These are phyloP conservation scores for Aspergillus persii DNA, from an alignment of 2,329 filamentous ascomycete species.

Conservation along the genomic window DNA sequence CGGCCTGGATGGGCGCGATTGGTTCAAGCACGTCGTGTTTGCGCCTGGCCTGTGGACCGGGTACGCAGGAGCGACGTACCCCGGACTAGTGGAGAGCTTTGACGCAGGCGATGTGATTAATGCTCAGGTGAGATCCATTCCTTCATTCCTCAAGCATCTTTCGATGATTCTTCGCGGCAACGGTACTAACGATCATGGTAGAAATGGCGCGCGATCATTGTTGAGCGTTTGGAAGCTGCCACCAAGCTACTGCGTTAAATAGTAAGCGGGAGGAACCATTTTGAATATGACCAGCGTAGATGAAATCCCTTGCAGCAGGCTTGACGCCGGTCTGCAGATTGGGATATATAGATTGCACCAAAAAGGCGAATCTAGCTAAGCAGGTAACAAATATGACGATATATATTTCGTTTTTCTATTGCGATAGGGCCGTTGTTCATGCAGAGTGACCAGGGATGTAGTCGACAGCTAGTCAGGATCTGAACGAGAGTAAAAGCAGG, in stretches of 20 bases:
- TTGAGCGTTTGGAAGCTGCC: slow-evolving; percentile 35
- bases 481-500: neutral
- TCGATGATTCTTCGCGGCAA: neutral
- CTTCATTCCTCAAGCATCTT: slow-evolving; percentile 10
- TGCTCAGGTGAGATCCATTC: slow-evolving; percentile 49
- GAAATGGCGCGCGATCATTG: slow-evolving; percentile 43
- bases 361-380: neutral
- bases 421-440: neutral
- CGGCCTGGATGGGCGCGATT: slow-evolving; percentile 74
- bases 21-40: slow-evolving; percentile 96
- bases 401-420: neutral
- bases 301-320: neutral
- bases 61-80: slow-evolving; percentile 72
- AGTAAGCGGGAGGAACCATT: neutral
- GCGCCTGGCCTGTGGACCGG: slow-evolving; percentile 90
- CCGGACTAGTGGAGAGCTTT: slow-evolving; percentile 62
- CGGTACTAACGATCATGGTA: slow-evolving; percentile 14
- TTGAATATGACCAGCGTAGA: neutral
- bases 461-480: too few species aligned
- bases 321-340: neutral
- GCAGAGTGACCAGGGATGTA: neutral
- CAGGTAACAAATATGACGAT: neutral
- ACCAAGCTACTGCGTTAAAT: slow-evolving; percentile 28
- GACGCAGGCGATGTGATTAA: slow-evolving; percentile 50
- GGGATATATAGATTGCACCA: neutral